Base-by-base conservation (phyloP, 2,329 filamentous ascomycete genomes). In the Fusarium marasasianum region DNA sequence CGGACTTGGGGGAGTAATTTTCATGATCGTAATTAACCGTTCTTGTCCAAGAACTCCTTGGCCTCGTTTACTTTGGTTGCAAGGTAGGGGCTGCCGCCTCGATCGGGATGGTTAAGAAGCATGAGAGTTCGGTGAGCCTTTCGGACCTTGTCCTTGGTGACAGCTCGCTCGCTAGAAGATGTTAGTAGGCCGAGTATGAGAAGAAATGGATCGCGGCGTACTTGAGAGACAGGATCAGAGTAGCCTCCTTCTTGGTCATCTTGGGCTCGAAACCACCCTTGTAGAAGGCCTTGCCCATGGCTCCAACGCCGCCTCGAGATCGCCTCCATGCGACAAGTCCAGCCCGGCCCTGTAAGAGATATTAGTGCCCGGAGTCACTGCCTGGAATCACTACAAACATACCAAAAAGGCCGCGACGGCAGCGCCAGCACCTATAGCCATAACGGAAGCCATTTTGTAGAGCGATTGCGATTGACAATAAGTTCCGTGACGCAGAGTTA, bases 21-120 rank as follows among this genome's bases (percentile, higher is more conserved):
- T 76, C 37, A 55, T 55, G 22, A 47, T 69, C 43, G 26, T 66
- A n/a, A 38, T 38, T 70, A 81, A 31, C 69, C 56, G 26, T 76
- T 77, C 60, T 98, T 98, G 82, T 99, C 96, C 76, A 99, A 82
- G 73, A 98, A 90, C 82, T 98, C 96, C 84, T 99, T 99, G 44
- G 96, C 96, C 83, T 99, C 96, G 85, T 99, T 99, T 81, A 99
- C 93, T 84, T 99, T 99, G 61, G 95, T 98, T 20, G 96, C 96
- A 50, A 99, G 86, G 82, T 98, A 99, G 13, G 96, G 96, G 81
- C 95, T 98, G 44, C 96, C 96, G 75, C 96, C 96, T 81, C 96
- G 93, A 87, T 99, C 96, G 73, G 96, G 96, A 83, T 99, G 96
- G 87, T 99, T 99, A 75, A 98, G 88, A 64, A 99, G 91, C 96